Percentiles rank a stretch among this genome's conserved stretches.
Evolutionary conservation across 2,329 filamentous ascomycete genomes (phyloP).

Genomic region (Simplicillium aogashimaense): DNA sequence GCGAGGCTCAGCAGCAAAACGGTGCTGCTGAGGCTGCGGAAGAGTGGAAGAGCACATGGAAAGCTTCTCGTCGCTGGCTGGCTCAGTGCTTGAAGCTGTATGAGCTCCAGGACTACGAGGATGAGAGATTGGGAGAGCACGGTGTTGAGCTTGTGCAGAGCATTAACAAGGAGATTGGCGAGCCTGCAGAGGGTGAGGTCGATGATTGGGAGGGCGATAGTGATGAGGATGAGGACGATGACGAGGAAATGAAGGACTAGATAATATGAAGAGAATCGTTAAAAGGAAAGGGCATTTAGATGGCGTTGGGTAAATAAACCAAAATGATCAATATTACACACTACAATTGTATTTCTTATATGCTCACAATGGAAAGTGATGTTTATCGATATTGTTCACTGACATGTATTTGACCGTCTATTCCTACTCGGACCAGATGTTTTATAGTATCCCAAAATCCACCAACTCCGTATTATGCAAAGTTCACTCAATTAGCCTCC

Average conservation of each 20-base stretch:
- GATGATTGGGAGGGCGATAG: slow-evolving; percentile 42
- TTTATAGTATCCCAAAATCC: slow-evolving; percentile 8
- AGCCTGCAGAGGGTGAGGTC: slow-evolving; percentile 43
- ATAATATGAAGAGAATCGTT: slow-evolving; percentile 44
- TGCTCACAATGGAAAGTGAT: too few relatives aligned
- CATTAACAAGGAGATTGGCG: slow-evolving; percentile 56
- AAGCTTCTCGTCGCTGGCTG: slow-evolving; percentile 73
- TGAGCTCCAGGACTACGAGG: slow-evolving; percentile 70
- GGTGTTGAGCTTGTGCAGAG: slow-evolving; percentile 58
- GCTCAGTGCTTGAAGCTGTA: slow-evolving; percentile 75
- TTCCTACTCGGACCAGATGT: not conserved
- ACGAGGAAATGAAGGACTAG: slow-evolving; percentile 46
- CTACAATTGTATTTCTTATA: too few relatives aligned
- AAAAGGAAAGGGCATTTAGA: slow-evolving; percentile 13
- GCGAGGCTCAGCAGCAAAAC: slow-evolving; percentile 23
- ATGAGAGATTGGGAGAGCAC: slow-evolving; percentile 67
- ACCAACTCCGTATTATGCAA: slow-evolving; percentile 15
- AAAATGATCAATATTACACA: slow-evolving; percentile 7
- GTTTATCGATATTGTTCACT: slow-evolving; percentile 1
- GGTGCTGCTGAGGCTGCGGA: slow-evolving; percentile 25
- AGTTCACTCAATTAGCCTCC: slow-evolving; percentile 32
- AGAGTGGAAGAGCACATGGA: slow-evolving; percentile 53
- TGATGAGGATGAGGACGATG: slow-evolving; percentile 41
- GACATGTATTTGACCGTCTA: not conserved
- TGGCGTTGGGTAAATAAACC: slow-evolving; percentile 10